Conservation (phyloP, 306 rosid genomes). For the Hippophae rhamnoides region DNA sequence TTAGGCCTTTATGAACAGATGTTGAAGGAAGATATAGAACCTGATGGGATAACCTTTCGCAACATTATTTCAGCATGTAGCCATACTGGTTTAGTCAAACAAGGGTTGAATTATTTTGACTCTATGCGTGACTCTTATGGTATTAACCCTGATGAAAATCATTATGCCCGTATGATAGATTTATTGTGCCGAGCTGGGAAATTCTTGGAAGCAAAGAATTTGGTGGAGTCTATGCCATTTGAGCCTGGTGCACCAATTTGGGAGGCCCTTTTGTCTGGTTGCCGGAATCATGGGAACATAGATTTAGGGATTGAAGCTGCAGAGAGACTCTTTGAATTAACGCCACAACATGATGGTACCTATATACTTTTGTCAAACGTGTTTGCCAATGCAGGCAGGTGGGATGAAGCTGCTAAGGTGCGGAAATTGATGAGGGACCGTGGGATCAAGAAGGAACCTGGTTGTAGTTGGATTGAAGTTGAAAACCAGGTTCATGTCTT, state of each 20-base stretch:
- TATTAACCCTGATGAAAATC: conserved; percentile 18
- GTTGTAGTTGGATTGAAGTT: conserved; percentile 19
- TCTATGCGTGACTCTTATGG: conserved; percentile 5
- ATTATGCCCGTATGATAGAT: conserved; percentile 21
- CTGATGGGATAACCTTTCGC: conserved; percentile 20
- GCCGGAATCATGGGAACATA: conserved; percentile 16
- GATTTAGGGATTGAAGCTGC: conserved; percentile 19
- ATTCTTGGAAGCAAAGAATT: conserved; percentile 12
- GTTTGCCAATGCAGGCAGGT: conserved; percentile 15
- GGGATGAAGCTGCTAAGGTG: conserved; percentile 16
- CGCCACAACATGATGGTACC: conserved; percentile 14
- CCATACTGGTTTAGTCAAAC: conserved; percentile 13
- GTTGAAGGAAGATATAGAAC: conserved; percentile 13
- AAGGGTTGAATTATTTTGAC: conserved; percentile 13
- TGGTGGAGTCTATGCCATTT: conserved; percentile 15
- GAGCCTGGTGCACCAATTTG: conserved; percentile 17
- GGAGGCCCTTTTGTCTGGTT: conserved; percentile 21
- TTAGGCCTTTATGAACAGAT: conserved; percentile 13
- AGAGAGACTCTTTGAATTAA: conserved; percentile 14
- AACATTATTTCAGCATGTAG: conserved; percentile 15
- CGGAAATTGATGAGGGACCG: conserved; percentile 21
- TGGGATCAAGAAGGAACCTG: conserved; percentile 19
- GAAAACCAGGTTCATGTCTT: conserved; percentile 16
- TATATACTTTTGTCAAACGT: conserved; percentile 17
- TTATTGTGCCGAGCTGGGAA: conserved; percentile 16